Percentiles rank a stretch among this genome's conserved stretches.
Evolutionary conservation across 2,329 filamentous ascomycete species (phyloP).

Genomic region (Xylaria sp.): DNA sequence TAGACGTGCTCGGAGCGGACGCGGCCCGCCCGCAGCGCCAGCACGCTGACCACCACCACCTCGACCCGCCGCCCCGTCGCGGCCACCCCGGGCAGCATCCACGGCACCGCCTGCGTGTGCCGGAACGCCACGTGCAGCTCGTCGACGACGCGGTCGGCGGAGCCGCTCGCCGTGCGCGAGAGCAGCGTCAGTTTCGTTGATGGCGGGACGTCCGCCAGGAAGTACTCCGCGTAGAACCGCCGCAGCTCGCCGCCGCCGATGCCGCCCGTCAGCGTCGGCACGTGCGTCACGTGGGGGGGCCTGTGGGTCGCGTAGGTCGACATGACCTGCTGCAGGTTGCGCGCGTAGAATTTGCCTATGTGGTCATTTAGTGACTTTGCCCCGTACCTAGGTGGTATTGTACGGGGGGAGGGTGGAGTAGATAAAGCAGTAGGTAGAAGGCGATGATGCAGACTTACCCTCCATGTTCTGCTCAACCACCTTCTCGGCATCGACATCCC

Average conservation of each 20-base stretch:
- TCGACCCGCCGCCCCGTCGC: slow-evolving; percentile 57
- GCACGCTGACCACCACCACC: slow-evolving; percentile 64
- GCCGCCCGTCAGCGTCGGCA: slow-evolving; percentile 67
- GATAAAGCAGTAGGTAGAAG: not conserved
- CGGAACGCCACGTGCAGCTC: slow-evolving; percentile 63
- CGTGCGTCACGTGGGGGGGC: slow-evolving; percentile 69
- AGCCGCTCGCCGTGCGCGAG: slow-evolving; percentile 65
- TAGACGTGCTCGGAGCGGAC: slow-evolving; percentile 69
- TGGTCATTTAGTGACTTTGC: not conserved
- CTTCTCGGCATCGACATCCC: slow-evolving; percentile 63
- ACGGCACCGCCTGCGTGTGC: slow-evolving; percentile 60
- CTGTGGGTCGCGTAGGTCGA: slow-evolving; percentile 61
- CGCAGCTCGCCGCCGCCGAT: slow-evolving; percentile 61
- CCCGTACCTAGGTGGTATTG: not conserved
- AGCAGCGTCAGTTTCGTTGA: slow-evolving; percentile 64
- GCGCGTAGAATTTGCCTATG: slow-evolving; percentile 56
- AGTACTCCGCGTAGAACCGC: slow-evolving; percentile 67
- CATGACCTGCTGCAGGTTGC: slow-evolving; percentile 63
- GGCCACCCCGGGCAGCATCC: slow-evolving; percentile 63
- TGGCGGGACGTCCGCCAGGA: slow-evolving; percentile 63
- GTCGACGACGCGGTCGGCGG: slow-evolving; percentile 66
- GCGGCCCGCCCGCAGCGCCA: slow-evolving; percentile 65
- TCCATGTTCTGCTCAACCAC: slow-evolving; percentile 68
- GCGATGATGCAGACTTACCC: slow-evolving; percentile 44
- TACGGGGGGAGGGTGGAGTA: not conserved